A percentile compares a stretch with the other conserved stretches of the same genome.
phyloP scores from a whole-genome alignment of 768 basidiomycete genomes.

The Suillus weaverae region DNA sequence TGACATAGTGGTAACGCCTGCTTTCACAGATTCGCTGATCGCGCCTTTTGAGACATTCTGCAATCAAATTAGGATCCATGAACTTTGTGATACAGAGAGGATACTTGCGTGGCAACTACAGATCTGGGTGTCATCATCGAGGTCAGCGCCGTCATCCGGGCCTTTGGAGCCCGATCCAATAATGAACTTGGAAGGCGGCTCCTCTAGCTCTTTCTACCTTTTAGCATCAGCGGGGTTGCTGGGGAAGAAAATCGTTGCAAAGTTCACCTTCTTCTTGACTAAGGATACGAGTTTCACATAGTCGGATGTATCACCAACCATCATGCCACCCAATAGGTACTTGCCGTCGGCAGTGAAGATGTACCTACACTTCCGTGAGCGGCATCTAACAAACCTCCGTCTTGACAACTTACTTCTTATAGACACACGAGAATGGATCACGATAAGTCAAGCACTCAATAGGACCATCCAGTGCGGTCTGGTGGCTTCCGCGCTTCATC shows the following conservation, averaged over 20 bases:
- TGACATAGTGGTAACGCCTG: conserved; percentile 48
- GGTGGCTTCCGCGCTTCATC: conserved; percentile 4
- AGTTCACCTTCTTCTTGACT: conserved; percentile 62
- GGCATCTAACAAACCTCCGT: not conserved
- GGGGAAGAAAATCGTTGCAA: not conserved
- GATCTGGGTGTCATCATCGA: conserved; percentile 71
- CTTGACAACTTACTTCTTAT: conserved; percentile 53
- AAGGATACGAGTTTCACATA: conserved; percentile 70
- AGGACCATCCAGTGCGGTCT: conserved; percentile 36
- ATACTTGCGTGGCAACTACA: conserved; percentile 62
- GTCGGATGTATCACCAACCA: conserved; percentile 73
- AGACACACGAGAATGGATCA: conserved; percentile 69
- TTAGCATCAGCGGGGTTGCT: not conserved
- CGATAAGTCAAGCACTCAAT: conserved; percentile 65
- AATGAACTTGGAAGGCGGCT: conserved; percentile 67
- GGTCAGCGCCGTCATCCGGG: conserved; percentile 60
- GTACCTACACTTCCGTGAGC: conserved; percentile 37
- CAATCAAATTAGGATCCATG: not conserved
- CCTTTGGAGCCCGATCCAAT: conserved; percentile 50
- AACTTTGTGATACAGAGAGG: not conserved
- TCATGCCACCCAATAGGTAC: conserved; percentile 73
- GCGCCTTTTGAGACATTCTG: conserved; percentile 65
- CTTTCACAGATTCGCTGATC: conserved; percentile 50
- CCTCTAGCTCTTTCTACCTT: conserved; percentile 60
- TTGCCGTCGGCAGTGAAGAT: conserved; percentile 72